Percentiles rank a stretch among this genome's conserved stretches.
Evolutionary conservation across 1,284 basidiomycete species (phyloP).

Genomic region (Ceratobasidium sp.): DNA sequence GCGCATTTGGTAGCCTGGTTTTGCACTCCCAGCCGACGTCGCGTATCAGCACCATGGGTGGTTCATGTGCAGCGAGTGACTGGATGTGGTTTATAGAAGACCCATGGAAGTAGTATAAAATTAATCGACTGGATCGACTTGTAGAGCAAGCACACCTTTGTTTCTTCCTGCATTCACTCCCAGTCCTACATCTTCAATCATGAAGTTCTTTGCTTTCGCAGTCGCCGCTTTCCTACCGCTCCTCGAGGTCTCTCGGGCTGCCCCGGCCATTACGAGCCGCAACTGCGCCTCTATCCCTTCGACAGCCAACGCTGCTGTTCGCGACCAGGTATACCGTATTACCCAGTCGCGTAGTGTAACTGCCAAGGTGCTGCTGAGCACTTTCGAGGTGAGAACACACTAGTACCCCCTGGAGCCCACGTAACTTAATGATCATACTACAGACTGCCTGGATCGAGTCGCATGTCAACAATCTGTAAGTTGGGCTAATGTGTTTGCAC

Average conservation of each 20-base stretch:
- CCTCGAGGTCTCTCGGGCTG: conserved; percentile 18
- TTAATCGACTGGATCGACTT: neutral
- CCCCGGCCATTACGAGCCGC: conserved; percentile 1
- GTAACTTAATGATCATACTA: neutral
- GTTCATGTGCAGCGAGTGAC: neutral
- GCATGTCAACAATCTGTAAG: conserved; percentile 33
- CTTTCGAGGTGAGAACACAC: conserved; percentile 14
- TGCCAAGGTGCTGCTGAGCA: conserved; percentile 24
- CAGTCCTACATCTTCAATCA: neutral
- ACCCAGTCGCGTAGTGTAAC: conserved; percentile 19
- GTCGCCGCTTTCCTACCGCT: conserved; percentile 5
- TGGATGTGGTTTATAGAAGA: neutral
- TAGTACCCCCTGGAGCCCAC: neutral
- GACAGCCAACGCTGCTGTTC: conserved; percentile 10
- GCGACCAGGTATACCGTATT: conserved; percentile 32
- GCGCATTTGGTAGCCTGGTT: neutral
- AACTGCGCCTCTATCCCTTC: conserved; percentile 22
- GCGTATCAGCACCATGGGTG: conserved; percentile 25
- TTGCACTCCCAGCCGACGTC: conserved; percentile 13
- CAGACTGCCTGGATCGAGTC: conserved; percentile 34
- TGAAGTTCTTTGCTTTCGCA: conserved; percentile 20
- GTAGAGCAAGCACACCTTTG: neutral
- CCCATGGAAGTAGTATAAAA: conserved; percentile 9
- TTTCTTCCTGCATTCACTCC: neutral
- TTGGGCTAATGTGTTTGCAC: neutral